Percentiles rank a stretch among this genome's conserved stretches.
Evolutionary conservation across 169 alveolate genomes (phyloP).

Genomic region (Cryptosporidium parvum): DNA sequence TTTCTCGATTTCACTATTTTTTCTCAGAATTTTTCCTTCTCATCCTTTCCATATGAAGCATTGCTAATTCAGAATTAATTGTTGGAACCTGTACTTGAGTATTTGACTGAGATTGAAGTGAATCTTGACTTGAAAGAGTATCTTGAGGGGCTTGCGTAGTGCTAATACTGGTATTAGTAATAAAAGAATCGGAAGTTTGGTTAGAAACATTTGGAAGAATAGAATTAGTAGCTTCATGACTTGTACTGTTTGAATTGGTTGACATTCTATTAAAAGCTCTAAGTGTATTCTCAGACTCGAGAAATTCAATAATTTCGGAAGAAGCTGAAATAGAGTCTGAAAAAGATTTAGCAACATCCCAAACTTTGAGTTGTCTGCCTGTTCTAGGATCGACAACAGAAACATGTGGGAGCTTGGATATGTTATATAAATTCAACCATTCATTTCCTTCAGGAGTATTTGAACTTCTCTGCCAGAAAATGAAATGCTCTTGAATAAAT

Average conservation of each 20-base stretch:
- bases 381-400: slow-evolving; percentile 73
- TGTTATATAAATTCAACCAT: slow-evolving; percentile 32
- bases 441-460: slow-evolving; percentile 71
- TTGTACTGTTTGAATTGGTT: neutral
- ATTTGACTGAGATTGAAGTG: neutral
- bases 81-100: slow-evolving; percentile 13
- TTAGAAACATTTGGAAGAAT: neutral
- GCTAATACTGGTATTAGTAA: neutral
- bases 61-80: slow-evolving; percentile 63
- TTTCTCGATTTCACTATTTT: neutral
- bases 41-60: slow-evolving; percentile 72
- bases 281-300: slow-evolving; percentile 35
- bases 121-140: neutral
- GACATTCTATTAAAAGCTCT: slow-evolving; percentile 28
- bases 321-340: slow-evolving; percentile 66
- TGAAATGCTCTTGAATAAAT: slow-evolving; percentile 49
- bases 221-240: neutral
- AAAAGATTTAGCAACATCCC: slow-evolving; percentile 70
- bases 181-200: neutral
- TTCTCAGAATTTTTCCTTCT: slow-evolving; percentile 60
- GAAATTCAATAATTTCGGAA: slow-evolving; percentile 63
- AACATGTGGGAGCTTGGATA: slow-evolving; percentile 63
- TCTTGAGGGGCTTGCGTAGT: neutral
- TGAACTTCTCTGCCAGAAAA: slow-evolving; percentile 67
- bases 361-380: slow-evolving; percentile 64